These are phyloP conservation scores for Mariannaea sp. DNA, from an alignment of 2,329 filamentous ascomycete genomes.

Conservation along the genomic window DNA sequence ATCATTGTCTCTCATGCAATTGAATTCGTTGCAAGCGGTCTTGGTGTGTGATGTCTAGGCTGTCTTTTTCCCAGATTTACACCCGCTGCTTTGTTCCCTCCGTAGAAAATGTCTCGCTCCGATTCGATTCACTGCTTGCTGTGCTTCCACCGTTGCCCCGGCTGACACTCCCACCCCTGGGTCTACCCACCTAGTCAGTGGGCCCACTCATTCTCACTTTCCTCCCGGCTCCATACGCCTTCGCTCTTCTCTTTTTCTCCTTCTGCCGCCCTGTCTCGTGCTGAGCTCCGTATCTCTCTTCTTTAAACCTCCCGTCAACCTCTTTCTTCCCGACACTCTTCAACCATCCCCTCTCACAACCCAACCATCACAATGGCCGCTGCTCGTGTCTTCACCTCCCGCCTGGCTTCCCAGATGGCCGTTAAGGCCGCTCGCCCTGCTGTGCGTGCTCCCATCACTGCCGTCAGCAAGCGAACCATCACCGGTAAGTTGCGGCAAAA, in stretches of 20 bases:
- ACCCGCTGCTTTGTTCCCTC: constrained; percentile 24
- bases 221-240: constrained; percentile 44
- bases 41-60: constrained; percentile 15
- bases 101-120: constrained; percentile 41
- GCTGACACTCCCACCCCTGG: constrained; percentile 43
- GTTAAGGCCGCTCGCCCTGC: constrained; percentile 79
- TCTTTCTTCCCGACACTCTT: constrained; percentile 35
- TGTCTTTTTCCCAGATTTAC: constrained; percentile 24
- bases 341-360: constrained; percentile 44
- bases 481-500: constrained; percentile 64
- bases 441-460: constrained; percentile 66
- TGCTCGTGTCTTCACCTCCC: constrained; percentile 76
- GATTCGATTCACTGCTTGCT: constrained; percentile 35
- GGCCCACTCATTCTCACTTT: constrained; percentile 45
- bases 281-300: constrained; percentile 43
- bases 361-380: constrained; percentile 78
- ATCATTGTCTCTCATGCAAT: constrained; percentile 19
- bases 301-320: constrained; percentile 42
- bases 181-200: constrained; percentile 41
- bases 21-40: constrained; percentile 10
- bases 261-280: constrained; percentile 44
- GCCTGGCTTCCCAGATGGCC: constrained; percentile 77
- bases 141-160: constrained; percentile 42
- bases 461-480: constrained; percentile 76
- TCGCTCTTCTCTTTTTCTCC: constrained; percentile 50